Conservation (phyloP, 177 flowering plant genomes). For the Telopea speciosissima region DNA sequence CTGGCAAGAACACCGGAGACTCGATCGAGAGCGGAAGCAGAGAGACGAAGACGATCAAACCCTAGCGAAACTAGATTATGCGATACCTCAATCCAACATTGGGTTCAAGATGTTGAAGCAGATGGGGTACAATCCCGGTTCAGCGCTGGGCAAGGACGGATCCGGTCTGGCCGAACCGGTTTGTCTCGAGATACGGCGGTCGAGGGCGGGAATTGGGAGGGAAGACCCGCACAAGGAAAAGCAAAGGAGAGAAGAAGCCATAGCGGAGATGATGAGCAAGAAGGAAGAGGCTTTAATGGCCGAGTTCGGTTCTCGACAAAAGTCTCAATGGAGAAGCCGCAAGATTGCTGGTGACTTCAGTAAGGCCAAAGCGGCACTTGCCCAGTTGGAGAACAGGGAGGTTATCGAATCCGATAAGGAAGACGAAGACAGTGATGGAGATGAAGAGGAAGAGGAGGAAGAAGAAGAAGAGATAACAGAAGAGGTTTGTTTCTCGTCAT, state of each 20-base stretch:
- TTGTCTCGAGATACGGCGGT: slow-evolving; percentile 65
- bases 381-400: slow-evolving; percentile 75
- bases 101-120: slow-evolving; percentile 88
- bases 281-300: slow-evolving; percentile 50
- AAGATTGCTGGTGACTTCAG: slow-evolving; percentile 46
- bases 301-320: slow-evolving; percentile 71
- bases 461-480: slow-evolving; percentile 77
- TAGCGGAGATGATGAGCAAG: slow-evolving; percentile 33
- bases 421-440: slow-evolving; percentile 38
- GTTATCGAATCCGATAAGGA: slow-evolving; percentile 40
- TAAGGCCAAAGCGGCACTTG: slow-evolving; percentile 73
- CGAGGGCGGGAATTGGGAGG: slow-evolving; percentile 78
- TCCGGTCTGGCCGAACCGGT: slow-evolving; percentile 67
- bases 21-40: slow-evolving; percentile 55
- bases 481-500: slow-evolving; percentile 49
- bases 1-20: slow-evolving; percentile 57
- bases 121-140: slow-evolving; percentile 93
- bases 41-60: slow-evolving; percentile 71
- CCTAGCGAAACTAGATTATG: slow-evolving; percentile 48
- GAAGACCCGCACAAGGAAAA: slow-evolving; percentile 71
- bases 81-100: slow-evolving; percentile 77
- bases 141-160: slow-evolving; percentile 67
- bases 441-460: slow-evolving; percentile 42
- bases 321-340: slow-evolving; percentile 56
- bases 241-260: slow-evolving; percentile 45